phyloP scores from a whole-genome alignment of 176 grass and related monocot species.

The Zoysia japonica region DNA sequence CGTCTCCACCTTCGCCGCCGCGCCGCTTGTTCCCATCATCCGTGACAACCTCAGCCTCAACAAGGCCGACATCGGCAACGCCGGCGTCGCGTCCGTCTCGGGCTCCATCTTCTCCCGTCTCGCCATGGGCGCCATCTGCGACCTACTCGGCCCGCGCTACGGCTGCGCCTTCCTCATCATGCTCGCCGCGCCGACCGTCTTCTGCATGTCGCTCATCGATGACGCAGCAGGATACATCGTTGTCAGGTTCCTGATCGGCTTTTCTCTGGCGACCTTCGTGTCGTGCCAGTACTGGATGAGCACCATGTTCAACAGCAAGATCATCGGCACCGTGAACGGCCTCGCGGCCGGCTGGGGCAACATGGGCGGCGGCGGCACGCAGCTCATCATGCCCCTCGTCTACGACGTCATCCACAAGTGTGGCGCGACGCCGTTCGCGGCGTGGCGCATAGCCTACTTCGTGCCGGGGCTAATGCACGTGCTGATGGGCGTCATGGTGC shows the following conservation, averaged over 20 bases:
- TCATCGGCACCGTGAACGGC: conserved; percentile 69
- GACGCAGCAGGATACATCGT: conserved; percentile 53
- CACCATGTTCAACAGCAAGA: conserved; percentile 94
- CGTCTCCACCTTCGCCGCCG: conserved; percentile 81
- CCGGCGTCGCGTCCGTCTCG: conserved; percentile 69
- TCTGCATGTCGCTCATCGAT: conserved; percentile 66
- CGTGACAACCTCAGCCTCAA: conserved; percentile 65
- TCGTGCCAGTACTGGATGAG: conserved; percentile 95
- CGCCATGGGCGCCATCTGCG: conserved; percentile 69
- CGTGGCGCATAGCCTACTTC: conserved; percentile 82
- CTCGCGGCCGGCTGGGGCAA: conserved; percentile 71
- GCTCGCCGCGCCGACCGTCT: conserved; percentile 59
- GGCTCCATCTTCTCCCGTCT: conserved; percentile 80
- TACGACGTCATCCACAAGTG: conserved; percentile 64
- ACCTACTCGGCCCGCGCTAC: conserved; percentile 62
- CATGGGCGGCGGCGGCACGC: conserved; percentile 91
- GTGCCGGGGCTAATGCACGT: conserved; percentile 62
- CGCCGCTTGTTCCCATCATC: conserved; percentile 75
- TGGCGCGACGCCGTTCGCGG: conserved; percentile 49
- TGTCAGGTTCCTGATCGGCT: conserved; percentile 66
- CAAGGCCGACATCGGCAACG: conserved; percentile 80
- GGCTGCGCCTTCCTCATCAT: conserved; percentile 80
- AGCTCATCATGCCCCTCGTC: conserved; percentile 87
- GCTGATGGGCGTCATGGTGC: conserved; percentile 62
- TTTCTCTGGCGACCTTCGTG: conserved; percentile 80